Base-by-base conservation (phyloP, 2,329 filamentous ascomycete species). In the Myriosclerotinia curreyana region DNA sequence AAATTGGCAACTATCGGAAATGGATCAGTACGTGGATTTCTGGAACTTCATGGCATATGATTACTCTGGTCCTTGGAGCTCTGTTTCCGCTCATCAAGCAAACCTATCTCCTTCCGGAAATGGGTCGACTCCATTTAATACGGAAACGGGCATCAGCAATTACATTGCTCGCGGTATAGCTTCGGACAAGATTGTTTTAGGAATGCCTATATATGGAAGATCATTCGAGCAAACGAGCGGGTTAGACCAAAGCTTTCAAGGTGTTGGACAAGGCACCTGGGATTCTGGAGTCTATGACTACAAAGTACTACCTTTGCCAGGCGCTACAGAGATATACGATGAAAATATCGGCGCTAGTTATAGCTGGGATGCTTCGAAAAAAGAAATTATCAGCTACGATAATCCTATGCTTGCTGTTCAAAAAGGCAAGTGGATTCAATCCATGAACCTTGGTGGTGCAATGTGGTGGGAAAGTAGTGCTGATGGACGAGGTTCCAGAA, bases 41-140 rank as follows among this genome's bases (percentile, higher is more conserved):
- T 78, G 84, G 74, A 82, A 86, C 72, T 75, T 89, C 7, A 92
- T 92, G 87, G 84, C 86, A 1, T 92, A 92, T 72, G 89, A 92
- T 77, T 91, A 80, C 72, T 81, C 85, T 3, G 86, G 86, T 20
- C 82, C 82, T 12, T 95, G 88, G 87, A 83, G 86, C 69, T 76
- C 77, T 7, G 74, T 73, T 5, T 79, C 86, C 1, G 89, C 86
- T 1, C 89, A 95, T 76, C 82, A 88, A 70, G 85, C 90, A 9
- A 95, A 95, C 72, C 74, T 94, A 5, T 89, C 84, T 74, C 74
- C 80, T 25, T 48, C 46, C n/a, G 46, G 46, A 5, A 48, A 48
- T 22, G 46, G 46, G 4, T 65, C 65, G 1, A 53, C 25, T 22
- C 25, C 50, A 31, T 53, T 53, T 53, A 20, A 34, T 20, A 53